Base-by-base conservation (phyloP, 257 asterid species). In the Solanum clarkiae region DNA sequence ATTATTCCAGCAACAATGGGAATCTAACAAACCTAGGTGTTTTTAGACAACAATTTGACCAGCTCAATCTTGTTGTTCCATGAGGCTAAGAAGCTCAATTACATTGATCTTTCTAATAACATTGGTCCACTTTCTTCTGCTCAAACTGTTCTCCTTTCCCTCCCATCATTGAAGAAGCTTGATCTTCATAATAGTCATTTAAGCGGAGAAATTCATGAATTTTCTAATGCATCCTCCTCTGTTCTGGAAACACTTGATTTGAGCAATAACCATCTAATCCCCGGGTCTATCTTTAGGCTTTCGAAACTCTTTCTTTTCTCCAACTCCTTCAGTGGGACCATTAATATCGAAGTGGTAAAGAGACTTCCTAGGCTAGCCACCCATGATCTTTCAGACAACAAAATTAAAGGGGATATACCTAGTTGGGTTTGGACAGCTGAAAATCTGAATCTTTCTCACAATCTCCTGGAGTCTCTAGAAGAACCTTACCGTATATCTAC, bases 391-490 rank as follows among this genome's bases (percentile, higher is more conserved):
- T 89, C 91, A 45, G 44, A 32, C 62, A 91, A 90, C 74, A 80
- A 86, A 10, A 66, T 90, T 18, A 47, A 47, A 24, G 92, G 92
- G 68, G 82, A 88, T 55, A 72, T 86, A 68, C 91, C 92, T 2
- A 87, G 65, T 7, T 91, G 92, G 92, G 63, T 90, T 44, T 91
- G 92, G 93, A 74, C 56, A 16, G 80, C 74, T 20, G 56, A 56
- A 11, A 20, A 13, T 87, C 80, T 86, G 77, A 87, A 91, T 57
- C 86, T 91, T 81, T 91, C 91, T 53, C 24, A 10, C 80, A 91
- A 91, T 85, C 84, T 14, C 16, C 47, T 91, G 0, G 81, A 32
- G n/a, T 74, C 72, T 44, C 75, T 90, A 16, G 89, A 87, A 51
- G 77, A 80, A 83, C 85, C 88, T 44, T 90, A 80, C 88, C 20